A percentile compares a stretch with the other conserved stretches of the same genome.
These are phyloP conservation scores for Syzygium jambos DNA, from an alignment of 345 rosid species.

Conservation along the genomic window DNA sequence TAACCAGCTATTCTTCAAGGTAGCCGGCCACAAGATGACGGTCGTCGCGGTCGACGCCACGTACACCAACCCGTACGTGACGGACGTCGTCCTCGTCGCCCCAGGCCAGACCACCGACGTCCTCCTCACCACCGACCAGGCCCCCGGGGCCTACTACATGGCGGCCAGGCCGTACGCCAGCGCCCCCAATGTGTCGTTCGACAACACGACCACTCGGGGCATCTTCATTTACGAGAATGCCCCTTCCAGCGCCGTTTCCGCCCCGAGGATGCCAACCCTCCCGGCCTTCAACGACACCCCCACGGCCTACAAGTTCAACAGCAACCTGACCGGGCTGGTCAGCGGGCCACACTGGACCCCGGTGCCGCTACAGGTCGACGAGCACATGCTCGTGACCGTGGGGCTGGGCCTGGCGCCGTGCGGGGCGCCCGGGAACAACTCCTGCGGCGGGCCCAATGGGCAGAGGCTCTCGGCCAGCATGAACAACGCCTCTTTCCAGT, in stretches of 20 bases:
- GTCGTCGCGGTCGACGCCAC: slow-evolving; percentile 69
- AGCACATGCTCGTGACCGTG: slow-evolving; percentile 61
- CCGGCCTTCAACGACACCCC: slow-evolving; percentile 65
- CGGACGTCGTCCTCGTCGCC: slow-evolving; percentile 51
- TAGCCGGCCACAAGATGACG: slow-evolving; percentile 75
- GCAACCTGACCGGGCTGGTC: slow-evolving; percentile 31
- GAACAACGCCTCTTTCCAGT: slow-evolving; percentile 61
- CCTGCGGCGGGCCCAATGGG: slow-evolving; percentile 34
- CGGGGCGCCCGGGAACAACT: slow-evolving; percentile 11
- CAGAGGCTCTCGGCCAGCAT: slow-evolving; percentile 54
- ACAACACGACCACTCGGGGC: slow-evolving; percentile 70
- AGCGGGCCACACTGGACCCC: slow-evolving; percentile 57
- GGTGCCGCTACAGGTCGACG: slow-evolving; percentile 52
- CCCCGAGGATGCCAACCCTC: slow-evolving; percentile 50
- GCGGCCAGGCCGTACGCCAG: slow-evolving; percentile 66
- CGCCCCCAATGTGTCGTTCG: slow-evolving; percentile 22
- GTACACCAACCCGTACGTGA: slow-evolving; percentile 57
- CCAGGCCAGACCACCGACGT: slow-evolving; percentile 83
- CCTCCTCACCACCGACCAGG: slow-evolving; percentile 50
- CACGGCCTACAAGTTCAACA: slow-evolving; percentile 55
- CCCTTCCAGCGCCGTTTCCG: background rate
- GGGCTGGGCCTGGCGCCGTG: slow-evolving; percentile 46
- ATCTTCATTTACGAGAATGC: slow-evolving; percentile 37
- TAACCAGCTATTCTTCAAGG: slow-evolving; percentile 70
- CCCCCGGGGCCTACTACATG: slow-evolving; percentile 67